Evolutionary conservation across 2,329 filamentous ascomycete genomes (phyloP), one percentile per base, ranked within the genome.

Genomic region (Ophiocordyceps camponoti-floridani): DNA sequence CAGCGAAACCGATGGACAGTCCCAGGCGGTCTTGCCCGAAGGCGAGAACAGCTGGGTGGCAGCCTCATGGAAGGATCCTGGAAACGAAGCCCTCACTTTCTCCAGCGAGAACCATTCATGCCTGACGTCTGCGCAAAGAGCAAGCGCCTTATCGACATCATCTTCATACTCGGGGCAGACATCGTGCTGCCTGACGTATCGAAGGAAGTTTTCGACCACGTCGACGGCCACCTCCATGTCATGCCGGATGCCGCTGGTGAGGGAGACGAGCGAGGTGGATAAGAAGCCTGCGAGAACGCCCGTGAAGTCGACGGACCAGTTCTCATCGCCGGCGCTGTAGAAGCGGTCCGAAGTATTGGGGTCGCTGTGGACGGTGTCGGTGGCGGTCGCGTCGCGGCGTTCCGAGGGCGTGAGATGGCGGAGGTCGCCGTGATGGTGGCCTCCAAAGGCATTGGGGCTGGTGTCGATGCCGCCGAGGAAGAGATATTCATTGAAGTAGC

Each of bases 161-260:
- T 70, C 65, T 0, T 62, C 67, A 56, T 88, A 83, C 58, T 96
- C 91, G 0, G 83, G 81, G 54, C 87, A 94, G 14, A 93, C 89
- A 35, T 83, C 74, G 55, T 96, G 88, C 48, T 82, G 75, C 10
- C 88, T 68, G 1, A 96, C 68, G 52, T 95, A 98, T 50, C 85
- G 84, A 50, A 94, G 75, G 56, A 96, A 96, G 56, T 91, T 94
- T 47, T 77, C 75, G 38, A 95, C 69, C 0, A 93, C 75, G 31
- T 73, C 70, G 18, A 79, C 75, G 3, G 77, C 77, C 4, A 46
- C 44, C n/a, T 71, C 62, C 48, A 87, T 69, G 12, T 70, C 61
- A 0, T 63, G 57, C 14, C 62, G 67, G 12, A 77, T 71, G 43
- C 75, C 73, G 16, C 73, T 68, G 35, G 75, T 73, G 35, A 74